These are phyloP conservation scores for Hypericum perforatum DNA, from an alignment of 345 rosid species.

Conservation along the genomic window DNA sequence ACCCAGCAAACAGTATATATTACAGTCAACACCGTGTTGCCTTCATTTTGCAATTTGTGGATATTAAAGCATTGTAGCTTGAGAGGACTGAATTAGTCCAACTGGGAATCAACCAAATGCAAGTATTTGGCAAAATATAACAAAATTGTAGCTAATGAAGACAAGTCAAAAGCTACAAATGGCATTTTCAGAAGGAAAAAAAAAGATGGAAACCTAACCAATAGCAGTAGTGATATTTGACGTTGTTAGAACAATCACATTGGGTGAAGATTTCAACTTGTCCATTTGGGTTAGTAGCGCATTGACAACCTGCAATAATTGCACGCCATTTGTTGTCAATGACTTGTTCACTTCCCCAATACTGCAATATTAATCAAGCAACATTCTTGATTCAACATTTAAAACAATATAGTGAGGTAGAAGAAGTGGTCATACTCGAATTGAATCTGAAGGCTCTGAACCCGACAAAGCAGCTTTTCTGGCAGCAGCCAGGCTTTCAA, in stretches of 20 bases:
- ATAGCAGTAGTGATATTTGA: constrained; percentile 97
- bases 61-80: too few relatives aligned
- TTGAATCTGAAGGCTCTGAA: constrained; percentile 98
- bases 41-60: too few relatives aligned
- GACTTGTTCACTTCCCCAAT: too few relatives aligned
- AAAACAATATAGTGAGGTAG: neutral
- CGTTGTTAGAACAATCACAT: constrained; percentile 84
- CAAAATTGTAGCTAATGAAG: too few relatives aligned
- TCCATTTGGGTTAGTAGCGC: constrained; percentile 97
- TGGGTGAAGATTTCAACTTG: constrained; percentile 82
- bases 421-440: constrained; percentile 44
- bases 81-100: too few relatives aligned
- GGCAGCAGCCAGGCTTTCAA: constrained; percentile 98
- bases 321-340: neutral
- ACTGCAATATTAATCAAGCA: too few relatives aligned
- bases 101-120: too few relatives aligned
- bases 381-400: too few relatives aligned
- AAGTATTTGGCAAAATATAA: too few relatives aligned
- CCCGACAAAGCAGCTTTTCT: constrained; percentile 95
- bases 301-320: constrained; percentile 69
- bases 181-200: neutral
- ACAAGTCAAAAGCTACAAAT: too few relatives aligned
- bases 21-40: neutral
- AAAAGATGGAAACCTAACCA: constrained; percentile 41
- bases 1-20: constrained; percentile 9